Percentiles rank a stretch among this genome's conserved stretches.
Evolutionary conservation across 2,329 filamentous ascomycete genomes (phyloP).

Genomic region (Colletotrichum viniferum): DNA sequence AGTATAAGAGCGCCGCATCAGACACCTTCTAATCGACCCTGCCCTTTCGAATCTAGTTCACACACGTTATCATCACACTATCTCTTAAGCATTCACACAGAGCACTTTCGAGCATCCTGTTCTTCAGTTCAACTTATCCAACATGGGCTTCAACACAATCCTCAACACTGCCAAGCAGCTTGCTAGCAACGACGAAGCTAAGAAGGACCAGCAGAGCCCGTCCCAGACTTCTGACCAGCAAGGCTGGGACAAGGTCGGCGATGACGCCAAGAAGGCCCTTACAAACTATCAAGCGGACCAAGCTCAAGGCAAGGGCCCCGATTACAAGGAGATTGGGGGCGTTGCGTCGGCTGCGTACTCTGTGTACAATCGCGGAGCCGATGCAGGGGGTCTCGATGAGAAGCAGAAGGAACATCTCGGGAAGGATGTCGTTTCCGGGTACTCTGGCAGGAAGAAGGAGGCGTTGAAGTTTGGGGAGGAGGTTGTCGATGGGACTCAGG

Average conservation of each 20-base stretch:
- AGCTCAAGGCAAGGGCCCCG: constrained; percentile 9
- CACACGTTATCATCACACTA: background rate
- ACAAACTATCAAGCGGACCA: constrained; percentile 10
- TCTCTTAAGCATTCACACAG: background rate
- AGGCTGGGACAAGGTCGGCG: constrained; percentile 18
- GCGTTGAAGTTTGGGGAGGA: background rate
- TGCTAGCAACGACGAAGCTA: constrained; percentile 15
- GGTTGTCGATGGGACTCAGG: background rate
- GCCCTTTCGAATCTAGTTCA: background rate
- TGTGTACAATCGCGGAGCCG: constrained; percentile 25
- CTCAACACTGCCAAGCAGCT: constrained; percentile 25
- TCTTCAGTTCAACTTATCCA: background rate
- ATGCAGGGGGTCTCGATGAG: constrained; percentile 15
- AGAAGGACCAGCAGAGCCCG: background rate
- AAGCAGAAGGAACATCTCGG: constrained; percentile 9
- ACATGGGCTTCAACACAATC: constrained; percentile 30
- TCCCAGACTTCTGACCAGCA: background rate
- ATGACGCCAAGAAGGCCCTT: constrained; percentile 16
- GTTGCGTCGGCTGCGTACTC: constrained; percentile 30
- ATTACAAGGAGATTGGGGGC: constrained; percentile 21
- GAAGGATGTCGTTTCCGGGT: background rate
- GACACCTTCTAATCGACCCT: background rate
- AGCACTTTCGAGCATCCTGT: background rate
- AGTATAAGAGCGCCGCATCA: background rate
- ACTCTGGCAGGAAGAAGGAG: background rate